These are phyloP conservation scores for Persicaria tinctoria DNA, from an alignment of 148 eudicot genomes.

Conservation along the genomic window DNA sequence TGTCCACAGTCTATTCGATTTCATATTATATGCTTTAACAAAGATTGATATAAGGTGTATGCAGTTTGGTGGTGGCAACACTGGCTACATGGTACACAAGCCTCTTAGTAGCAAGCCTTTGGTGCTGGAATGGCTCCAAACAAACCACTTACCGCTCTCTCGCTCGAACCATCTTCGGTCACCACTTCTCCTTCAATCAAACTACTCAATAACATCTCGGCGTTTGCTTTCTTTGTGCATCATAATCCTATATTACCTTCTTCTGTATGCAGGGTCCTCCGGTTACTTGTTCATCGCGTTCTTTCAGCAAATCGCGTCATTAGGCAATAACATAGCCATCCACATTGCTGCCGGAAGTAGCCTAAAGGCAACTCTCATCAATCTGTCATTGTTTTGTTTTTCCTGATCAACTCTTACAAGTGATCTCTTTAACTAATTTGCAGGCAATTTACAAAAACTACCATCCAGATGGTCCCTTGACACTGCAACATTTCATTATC, in stretches of 20 bases:
- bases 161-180: slow-evolving; percentile 35
- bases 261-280: slow-evolving; percentile 27
- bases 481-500: slow-evolving; percentile 37
- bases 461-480: slow-evolving; percentile 26
- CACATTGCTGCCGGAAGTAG: slow-evolving; percentile 50
- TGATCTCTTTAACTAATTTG: neutral
- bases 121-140: slow-evolving; percentile 42
- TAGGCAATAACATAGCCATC: slow-evolving; percentile 43
- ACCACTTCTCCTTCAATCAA: neutral
- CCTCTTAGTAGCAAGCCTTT: slow-evolving; percentile 30
- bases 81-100: slow-evolving; percentile 43
- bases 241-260: neutral
- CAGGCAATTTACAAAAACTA: slow-evolving; percentile 41
- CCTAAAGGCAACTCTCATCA: slow-evolving; percentile 23
- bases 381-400: neutral
- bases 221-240: neutral
- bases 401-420: no score
- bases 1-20: no score
- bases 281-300: slow-evolving; percentile 44
- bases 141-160: slow-evolving; percentile 37
- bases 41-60: neutral
- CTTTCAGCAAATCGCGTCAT: slow-evolving; percentile 46
- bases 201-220: neutral
- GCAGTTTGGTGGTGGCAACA: slow-evolving; percentile 34
- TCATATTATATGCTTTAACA: no score